Base-by-base conservation (phyloP, 2,329 filamentous ascomycete species). In the Bipolaris zeicola region DNA sequence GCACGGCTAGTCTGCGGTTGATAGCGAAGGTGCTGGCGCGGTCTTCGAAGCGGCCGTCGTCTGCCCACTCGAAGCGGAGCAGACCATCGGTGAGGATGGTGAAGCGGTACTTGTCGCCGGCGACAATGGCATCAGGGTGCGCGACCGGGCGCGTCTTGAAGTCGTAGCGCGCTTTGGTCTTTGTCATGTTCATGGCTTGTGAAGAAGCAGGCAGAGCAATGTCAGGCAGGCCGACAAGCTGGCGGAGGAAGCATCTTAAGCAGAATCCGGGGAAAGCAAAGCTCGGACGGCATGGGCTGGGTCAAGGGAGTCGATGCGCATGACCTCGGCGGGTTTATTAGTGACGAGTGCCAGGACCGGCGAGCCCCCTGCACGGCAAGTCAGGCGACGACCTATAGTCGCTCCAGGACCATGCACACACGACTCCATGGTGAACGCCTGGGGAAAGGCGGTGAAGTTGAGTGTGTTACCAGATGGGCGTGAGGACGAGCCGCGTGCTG, bases 1-100 rank as follows among this genome's bases (percentile, higher is more conserved):
- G 80, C 0, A 82, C 78, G 1, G 79, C 72, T 24, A 83, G 76
- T 10, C 77, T 71, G 24, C 86, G 79, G 60, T 84, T 82, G 53
- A 85, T 77, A n/a, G 85, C 86, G 66, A 88, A 85, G 8, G 82
- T 83, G 0, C 85, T 87, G 0, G 84, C 82, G 4, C 85, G 81
- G 66, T 89, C 85, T 66, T 88, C 86, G 63, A 88, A 89, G 33
- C 76, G 66, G 46, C 82, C 80, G 59, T 88, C 85, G 10, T 79
- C 76, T 0, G 85, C 81, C 84, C 84, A 89, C 73, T 88, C 86
- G 59, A 84, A 87, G 31, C 86, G 83, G 26, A 88, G 61, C 2
- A 88, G 76, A 2, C 81, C 77, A 48, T 86, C 81, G 8, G 79
- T 81, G 45, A 89, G 77, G 44, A 88, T 61, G 7, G 83, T 87